Conservation (phyloP, 208 protist genomes). For the Angomonas desouzai region DNA sequence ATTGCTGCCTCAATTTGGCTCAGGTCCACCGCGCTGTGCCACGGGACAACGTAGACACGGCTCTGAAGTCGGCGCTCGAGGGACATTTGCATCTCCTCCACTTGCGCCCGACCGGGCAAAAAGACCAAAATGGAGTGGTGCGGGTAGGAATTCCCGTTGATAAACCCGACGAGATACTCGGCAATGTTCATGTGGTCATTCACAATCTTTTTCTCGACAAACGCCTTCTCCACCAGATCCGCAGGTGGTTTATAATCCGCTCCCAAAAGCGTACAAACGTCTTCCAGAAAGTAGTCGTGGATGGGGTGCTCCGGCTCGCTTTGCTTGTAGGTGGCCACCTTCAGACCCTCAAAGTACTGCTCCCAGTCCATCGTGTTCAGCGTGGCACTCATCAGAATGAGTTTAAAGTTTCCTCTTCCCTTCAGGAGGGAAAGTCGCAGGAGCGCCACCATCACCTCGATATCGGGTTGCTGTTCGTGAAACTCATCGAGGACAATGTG, state of each 20-base stretch:
- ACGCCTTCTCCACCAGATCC: constrained; percentile 21
- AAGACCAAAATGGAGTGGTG: constrained; percentile 92
- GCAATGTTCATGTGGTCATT: constrained; percentile 63
- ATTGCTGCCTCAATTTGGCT: constrained; percentile 88
- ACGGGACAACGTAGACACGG: constrained; percentile 70
- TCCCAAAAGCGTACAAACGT: constrained; percentile 63
- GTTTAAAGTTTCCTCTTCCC: constrained; percentile 44
- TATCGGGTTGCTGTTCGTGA: constrained; percentile 93
- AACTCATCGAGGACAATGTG: constrained; percentile 95
- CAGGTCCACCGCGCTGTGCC: constrained; percentile 81
- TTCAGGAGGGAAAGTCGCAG: constrained; percentile 73
- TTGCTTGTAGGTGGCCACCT: constrained; percentile 75
- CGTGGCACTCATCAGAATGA: constrained; percentile 91
- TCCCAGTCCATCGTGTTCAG: constrained; percentile 84
- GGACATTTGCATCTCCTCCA: constrained; percentile 43
- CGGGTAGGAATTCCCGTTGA: constrained; percentile 48
- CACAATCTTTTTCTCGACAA: constrained; percentile 53
- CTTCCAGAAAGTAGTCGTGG: constrained; percentile 86
- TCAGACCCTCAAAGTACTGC: constrained; percentile 78
- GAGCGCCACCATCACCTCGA: constrained; percentile 88
- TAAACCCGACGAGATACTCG: constrained; percentile 55
- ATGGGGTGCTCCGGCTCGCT: constrained; percentile 69
- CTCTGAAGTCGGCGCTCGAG: constrained; percentile 53
- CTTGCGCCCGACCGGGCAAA: constrained; percentile 83
- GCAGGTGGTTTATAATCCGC: constrained; percentile 40